These are phyloP conservation scores for Chloris gayana DNA, from an alignment of 176 grass and related monocot genomes.

Conservation along the genomic window DNA sequence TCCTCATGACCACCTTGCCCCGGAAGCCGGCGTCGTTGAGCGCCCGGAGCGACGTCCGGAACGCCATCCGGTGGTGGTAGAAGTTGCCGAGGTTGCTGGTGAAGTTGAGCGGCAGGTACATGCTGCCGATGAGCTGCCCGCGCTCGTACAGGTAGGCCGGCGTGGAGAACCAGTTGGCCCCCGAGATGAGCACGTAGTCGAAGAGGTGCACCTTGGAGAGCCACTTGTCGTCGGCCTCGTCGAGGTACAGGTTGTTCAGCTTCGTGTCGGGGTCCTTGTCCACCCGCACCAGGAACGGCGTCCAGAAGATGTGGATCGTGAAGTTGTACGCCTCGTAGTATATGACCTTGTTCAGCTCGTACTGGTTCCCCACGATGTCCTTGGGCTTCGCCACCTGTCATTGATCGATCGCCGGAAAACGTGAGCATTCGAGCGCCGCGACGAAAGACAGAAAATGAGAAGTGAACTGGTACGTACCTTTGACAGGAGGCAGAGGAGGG, in stretches of 20 bases:
- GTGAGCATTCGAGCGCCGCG: neutral
- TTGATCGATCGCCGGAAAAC: neutral
- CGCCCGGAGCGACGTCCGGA: slow-evolving; percentile 52
- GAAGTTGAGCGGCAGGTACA: slow-evolving; percentile 50
- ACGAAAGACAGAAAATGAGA: neutral
- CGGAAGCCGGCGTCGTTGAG: slow-evolving; percentile 18
- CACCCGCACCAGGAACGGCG: slow-evolving; percentile 64
- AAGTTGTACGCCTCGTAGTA: slow-evolving; percentile 53
- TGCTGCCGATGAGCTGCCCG: slow-evolving; percentile 49
- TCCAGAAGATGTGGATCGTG: slow-evolving; percentile 67
- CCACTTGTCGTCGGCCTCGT: slow-evolving; percentile 64
- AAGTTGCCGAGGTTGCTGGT: slow-evolving; percentile 52
- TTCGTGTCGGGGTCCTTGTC: slow-evolving; percentile 29
- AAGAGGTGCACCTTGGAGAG: slow-evolving; percentile 40
- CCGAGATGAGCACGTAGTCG: slow-evolving; percentile 74
- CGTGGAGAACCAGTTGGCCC: slow-evolving; percentile 70
- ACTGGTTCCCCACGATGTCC: slow-evolving; percentile 15
- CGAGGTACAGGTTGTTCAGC: slow-evolving; percentile 61
- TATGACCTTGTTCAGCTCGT: slow-evolving; percentile 30
- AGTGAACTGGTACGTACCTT: slow-evolving; percentile 15
- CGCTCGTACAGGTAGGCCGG: slow-evolving; percentile 49
- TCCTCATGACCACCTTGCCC: slow-evolving; percentile 55
- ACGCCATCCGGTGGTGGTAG: slow-evolving; percentile 56
- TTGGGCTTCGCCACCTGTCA: slow-evolving; percentile 40
- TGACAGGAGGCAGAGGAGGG: slow-evolving; percentile 52